Evolutionary conservation across 257 asterid species (phyloP).

Genomic region (Solanum pimpinellifolium): DNA sequence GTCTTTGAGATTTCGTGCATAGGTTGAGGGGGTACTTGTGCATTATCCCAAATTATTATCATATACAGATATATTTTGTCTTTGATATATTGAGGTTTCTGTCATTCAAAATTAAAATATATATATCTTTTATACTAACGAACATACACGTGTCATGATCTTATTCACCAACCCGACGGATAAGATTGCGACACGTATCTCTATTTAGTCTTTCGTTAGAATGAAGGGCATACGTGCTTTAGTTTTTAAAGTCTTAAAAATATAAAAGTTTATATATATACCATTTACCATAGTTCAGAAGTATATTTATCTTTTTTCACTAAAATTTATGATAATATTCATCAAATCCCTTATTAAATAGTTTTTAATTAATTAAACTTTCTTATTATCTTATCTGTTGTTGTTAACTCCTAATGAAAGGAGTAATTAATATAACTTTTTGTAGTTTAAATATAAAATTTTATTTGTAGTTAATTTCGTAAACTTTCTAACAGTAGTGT

Average conservation of each 20-base stretch:
- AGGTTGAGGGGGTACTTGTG: too few relatives aligned
- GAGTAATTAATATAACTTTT: neutral
- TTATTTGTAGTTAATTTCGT: neutral
- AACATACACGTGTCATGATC: neutral
- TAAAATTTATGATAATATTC: neutral
- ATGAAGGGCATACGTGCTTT: neutral
- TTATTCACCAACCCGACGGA: too few relatives aligned
- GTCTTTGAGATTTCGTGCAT: too few relatives aligned
- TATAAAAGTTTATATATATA: too few relatives aligned
- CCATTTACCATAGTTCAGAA: neutral
- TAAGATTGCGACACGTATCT: too few relatives aligned
- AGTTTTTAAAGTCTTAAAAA: neutral
- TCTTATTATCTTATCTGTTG: neutral
- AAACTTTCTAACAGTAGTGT: neutral
- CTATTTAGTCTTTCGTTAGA: neutral
- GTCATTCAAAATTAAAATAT: neutral
- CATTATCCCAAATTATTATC: too few relatives aligned
- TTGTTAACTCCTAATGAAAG: neutral
- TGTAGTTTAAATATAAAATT: neutral
- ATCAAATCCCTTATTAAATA: neutral
- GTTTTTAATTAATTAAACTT: neutral
- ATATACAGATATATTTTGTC: fast-evolving
- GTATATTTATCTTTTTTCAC: too few relatives aligned
- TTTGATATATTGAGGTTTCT: fast-evolving
- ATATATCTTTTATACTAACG: too few relatives aligned